Evolutionary conservation across 148 eudicot genomes (phyloP), one percentile per base, ranked within the genome.

Genomic region (Fagopyrum homotropicum): DNA sequence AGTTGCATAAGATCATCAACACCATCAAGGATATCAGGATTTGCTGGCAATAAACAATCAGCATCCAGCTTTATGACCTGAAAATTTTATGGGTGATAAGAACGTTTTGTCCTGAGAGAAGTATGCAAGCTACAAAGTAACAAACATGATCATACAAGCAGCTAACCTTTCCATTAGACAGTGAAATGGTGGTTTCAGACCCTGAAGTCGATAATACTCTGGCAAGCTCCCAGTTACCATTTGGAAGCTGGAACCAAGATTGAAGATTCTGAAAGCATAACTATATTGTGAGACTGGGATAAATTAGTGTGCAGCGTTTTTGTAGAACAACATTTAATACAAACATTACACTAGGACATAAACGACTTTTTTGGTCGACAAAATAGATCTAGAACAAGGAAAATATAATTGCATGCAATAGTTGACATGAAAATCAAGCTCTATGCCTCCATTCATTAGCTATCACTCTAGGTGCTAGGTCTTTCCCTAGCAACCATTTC

Each of bases 1-100:
- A 95, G 85, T 84, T 95, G 99, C 92, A 92, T 89, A 73, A 95
- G 97, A 86, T 95, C 97, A 82, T 92, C 98, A 22, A 95, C 97
- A 2, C 98, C 98, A 79, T 95, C 93, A 78, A 95, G 93, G 69
- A 95, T 92, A 82, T 89, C 92, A 63, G 99, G 99, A 80, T 95
- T 95, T 73, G 99, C 99, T 46, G 96, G 94, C 71, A 89, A 73
- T 61, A 94, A 81, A 75, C 79, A 46, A 76, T 87, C 89, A 75
- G 84, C 54, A 76, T 83, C 84, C 73, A 91, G 90, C 80, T 86
- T 90, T 75, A 88, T 29, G 35, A 91, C 96, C 97, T 92, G 79
- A 71, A 82, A 57, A 45, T 43, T 35, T 43, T 48, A 72, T 51
- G 50, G 59, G 16, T 44, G 54, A 47, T 45, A 47, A 76, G n/a